Percentiles rank a stretch among this genome's conserved stretches.
Conservation (phyloP, 1,139 yeast species). For the Scheffersomyces segobiensis region DNA sequence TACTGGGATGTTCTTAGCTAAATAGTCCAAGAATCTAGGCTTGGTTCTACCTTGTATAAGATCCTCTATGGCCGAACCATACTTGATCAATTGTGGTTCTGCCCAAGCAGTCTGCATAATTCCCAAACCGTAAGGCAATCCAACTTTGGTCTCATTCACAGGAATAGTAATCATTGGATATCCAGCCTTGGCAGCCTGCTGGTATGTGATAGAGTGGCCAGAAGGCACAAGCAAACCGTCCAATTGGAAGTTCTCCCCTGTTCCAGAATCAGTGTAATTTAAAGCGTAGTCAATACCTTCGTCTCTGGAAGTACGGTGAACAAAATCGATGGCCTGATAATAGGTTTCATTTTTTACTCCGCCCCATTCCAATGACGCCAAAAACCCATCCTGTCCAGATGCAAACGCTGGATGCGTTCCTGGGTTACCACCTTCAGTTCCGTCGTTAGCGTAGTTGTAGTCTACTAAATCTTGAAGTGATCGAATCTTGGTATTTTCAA, state of each 20-base stretch:
- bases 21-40: constrained; percentile 17
- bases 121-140: constrained; percentile 21
- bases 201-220: constrained; percentile 17
- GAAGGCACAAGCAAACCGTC: constrained; percentile 22
- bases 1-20: constrained; percentile 21
- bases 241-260: constrained; percentile 18
- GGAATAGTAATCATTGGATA: constrained; percentile 21
- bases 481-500: constrained; percentile 17
- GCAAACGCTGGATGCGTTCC: constrained; percentile 19
- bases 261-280: constrained; percentile 18
- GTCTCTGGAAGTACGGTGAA: constrained; percentile 20
- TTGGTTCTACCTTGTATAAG: constrained; percentile 13
- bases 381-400: constrained; percentile 22
- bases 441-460: constrained; percentile 16
- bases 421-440: constrained; percentile 20
- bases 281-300: constrained; percentile 25
- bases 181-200: constrained; percentile 21
- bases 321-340: constrained; percentile 21
- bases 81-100: constrained; percentile 19
- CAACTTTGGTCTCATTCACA: constrained; percentile 12
- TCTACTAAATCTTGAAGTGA: constrained; percentile 20
- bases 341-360: constrained; percentile 23
- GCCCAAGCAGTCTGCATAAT: constrained; percentile 22
- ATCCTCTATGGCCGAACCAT: constrained; percentile 23
- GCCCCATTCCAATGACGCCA: constrained; percentile 21